A percentile compares a stretch with the other conserved stretches of the same genome.
Conservation (phyloP, 2,329 filamentous ascomycete genomes). For the Alternaria conjuncta region DNA sequence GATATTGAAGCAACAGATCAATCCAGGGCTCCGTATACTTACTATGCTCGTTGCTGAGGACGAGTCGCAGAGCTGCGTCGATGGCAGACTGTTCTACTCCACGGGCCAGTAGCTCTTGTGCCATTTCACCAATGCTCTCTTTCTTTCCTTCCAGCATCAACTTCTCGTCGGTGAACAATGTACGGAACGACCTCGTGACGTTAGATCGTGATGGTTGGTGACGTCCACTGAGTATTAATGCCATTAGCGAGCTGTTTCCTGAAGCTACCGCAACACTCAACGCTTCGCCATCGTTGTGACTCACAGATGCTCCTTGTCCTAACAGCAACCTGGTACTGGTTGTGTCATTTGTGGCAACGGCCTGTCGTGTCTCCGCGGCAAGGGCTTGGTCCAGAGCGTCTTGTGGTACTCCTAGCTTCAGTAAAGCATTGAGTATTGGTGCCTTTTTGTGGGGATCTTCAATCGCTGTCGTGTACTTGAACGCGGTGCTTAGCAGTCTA, state of each 20-base stretch:
- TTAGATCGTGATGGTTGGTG: conserved; percentile 32
- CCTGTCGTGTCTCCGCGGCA: conserved; percentile 30
- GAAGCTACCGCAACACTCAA: conserved; percentile 62
- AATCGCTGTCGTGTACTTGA: conserved; percentile 33
- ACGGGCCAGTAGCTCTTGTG: conserved; percentile 30
- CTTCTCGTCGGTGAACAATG: conserved; percentile 29
- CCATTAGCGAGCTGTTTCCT: conserved; percentile 59
- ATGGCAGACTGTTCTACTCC: conserved; percentile 39
- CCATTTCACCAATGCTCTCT: conserved; percentile 17
- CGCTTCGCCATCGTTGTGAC: conserved; percentile 61
- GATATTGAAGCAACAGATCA: conserved; percentile 32
- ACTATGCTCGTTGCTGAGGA: conserved; percentile 21
- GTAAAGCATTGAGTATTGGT: conserved; percentile 32
- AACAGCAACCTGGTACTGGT: conserved; percentile 37
- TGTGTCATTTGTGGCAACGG: conserved; percentile 27
- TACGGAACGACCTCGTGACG: conserved; percentile 36
- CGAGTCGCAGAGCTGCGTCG: conserved; percentile 32
- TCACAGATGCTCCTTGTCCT: conserved; percentile 49
- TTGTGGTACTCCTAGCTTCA: conserved; percentile 38
- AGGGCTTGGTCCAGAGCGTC: conserved; percentile 38
- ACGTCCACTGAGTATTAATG: conserved; percentile 55
- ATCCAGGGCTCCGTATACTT: conserved; percentile 20
- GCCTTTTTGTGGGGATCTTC: conserved; percentile 31
- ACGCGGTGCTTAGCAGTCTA: conserved; percentile 32
- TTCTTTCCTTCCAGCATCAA: conserved; percentile 1